Evolutionary conservation across 2,329 filamentous ascomycete genomes (phyloP).

Genomic region (Fonsecaea pedrosoi): DNA sequence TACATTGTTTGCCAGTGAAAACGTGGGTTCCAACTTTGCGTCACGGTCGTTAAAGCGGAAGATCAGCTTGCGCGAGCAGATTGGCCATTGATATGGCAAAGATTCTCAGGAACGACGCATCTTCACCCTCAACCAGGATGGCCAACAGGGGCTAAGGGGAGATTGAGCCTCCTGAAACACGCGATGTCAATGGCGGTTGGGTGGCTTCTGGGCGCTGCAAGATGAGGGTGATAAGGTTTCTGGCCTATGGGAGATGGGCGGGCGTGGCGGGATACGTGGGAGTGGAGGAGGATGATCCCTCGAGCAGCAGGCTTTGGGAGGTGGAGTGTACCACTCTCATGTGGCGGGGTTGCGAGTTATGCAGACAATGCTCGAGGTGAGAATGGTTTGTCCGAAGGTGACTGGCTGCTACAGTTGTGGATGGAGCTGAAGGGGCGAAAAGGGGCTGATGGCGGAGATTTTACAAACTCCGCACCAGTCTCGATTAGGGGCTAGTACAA

Average conservation of each 20-base stretch:
- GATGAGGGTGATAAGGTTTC: conserved; percentile 28
- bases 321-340: neutral
- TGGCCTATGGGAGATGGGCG: neutral
- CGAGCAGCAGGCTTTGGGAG: conserved; percentile 5
- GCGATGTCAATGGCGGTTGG: conserved; percentile 11
- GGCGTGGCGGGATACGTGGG: neutral
- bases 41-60: neutral
- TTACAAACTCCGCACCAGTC: conserved; percentile 20
- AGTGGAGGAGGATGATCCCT: conserved; percentile 4
- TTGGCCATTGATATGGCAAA: conserved; percentile 16
- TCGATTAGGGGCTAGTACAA: conserved; percentile 18
- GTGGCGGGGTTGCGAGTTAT: conserved; percentile 10
- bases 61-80: conserved; percentile 3
- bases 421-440: conserved; percentile 12
- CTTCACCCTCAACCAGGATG: conserved; percentile 6
- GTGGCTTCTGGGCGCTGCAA: conserved; percentile 25
- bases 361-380: conserved; percentile 15
- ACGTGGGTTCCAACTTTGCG: conserved; percentile 8
- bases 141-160: conserved; percentile 16
- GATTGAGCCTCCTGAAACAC: conserved; percentile 31
- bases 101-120: neutral
- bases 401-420: conserved; percentile 11
- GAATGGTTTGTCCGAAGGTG: conserved; percentile 2
- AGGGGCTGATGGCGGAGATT: conserved; percentile 31
- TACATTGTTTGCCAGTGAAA: conserved; percentile 10